Evolutionary conservation across 2,329 filamentous ascomycete genomes (phyloP), one percentile per base, ranked within the genome.

Genomic region (Aspergillus neotritici): DNA sequence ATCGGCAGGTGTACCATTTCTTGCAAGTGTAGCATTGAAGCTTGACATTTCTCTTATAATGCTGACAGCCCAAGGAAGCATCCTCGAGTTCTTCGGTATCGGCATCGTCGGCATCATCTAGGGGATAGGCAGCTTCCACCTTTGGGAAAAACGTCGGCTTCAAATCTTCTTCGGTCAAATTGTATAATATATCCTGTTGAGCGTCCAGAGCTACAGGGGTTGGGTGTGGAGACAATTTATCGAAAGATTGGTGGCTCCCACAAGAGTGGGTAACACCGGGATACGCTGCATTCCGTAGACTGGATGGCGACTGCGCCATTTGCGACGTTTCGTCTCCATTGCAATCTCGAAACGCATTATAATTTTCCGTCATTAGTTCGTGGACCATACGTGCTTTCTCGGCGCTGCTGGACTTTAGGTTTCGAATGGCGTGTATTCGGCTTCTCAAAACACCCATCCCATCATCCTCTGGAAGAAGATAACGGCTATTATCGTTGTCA

Each of bases 31-130:
- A 87, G 65, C 93, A 98, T 68, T 98, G 90, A 29, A 97, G 72
- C 66, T 97, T 97, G 55, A 98, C 88, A 56, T 97, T 97, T 51
- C 93, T 82, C 60, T 87, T 87, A 65, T 98, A 98, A 67, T 98
- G 93, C 56, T 84, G 76, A 64, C 93, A 98, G 1, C 93, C 93
- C 4, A 96, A 69, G 25, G 74, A 70, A 3, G 68, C 72, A 15
- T 74, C 74, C 5, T 75, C 64, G 40, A 75, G 60, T 51, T 78
- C 61, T 34, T 74, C 73, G 4, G 69, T 67, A 25, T 65, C 60
- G n/a, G 61, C 53, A 36, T 68, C 68, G 28, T 76, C 72, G 9
- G 53, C 48, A 14, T 62, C 56, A 34, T 53, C 48, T 32, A 57
- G 49, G 16, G 53, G 52, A 2, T 50, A 41, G 29, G 62, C 59